A percentile compares a stretch with the other conserved stretches of the same genome.
Conservation (phyloP, 202 grass and related monocot genomes). For the Schoenoplectus triqueter region DNA sequence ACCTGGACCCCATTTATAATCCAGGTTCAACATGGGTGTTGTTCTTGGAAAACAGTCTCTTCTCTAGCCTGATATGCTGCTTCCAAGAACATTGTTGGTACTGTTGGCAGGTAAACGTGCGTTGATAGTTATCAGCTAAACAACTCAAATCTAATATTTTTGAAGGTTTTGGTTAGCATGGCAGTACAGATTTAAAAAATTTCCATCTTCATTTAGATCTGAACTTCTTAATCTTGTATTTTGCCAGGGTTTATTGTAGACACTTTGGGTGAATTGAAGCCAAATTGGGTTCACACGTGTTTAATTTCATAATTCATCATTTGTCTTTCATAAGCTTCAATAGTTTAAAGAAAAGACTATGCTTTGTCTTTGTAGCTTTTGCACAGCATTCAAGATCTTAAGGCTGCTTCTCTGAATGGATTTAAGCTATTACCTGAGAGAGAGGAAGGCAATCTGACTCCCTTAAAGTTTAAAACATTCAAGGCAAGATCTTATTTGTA, state of each 20-base stretch:
- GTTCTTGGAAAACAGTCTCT: not conserved
- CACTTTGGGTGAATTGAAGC: not conserved
- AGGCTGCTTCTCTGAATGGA: constrained; percentile 56
- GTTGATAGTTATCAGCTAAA: not conserved
- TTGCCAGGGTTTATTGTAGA: not conserved
- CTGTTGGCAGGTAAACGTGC: not conserved
- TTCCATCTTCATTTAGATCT: not conserved
- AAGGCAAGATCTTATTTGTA: constrained; percentile 62
- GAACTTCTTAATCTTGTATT: not conserved
- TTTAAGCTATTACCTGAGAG: constrained; percentile 59
- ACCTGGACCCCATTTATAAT: no score
- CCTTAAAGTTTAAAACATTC: constrained; percentile 44
- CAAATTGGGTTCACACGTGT: not conserved
- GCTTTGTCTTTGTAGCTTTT: constrained; percentile 58
- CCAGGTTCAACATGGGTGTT: no score
- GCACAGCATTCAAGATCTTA: constrained; percentile 64
- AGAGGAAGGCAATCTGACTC: constrained; percentile 56
- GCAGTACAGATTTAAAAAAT: not conserved
- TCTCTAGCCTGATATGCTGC: not conserved
- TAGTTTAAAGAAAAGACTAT: constrained; percentile 26
- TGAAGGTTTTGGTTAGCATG: not conserved
- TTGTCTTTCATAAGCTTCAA: not conserved
- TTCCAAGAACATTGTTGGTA: not conserved
- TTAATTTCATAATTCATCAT: constrained; percentile 10
- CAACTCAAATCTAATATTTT: not conserved